A percentile compares a stretch with the other conserved stretches of the same genome.
phyloP scores from a whole-genome alignment of 2,329 filamentous ascomycete genomes.

The Nothophoma quercina region DNA sequence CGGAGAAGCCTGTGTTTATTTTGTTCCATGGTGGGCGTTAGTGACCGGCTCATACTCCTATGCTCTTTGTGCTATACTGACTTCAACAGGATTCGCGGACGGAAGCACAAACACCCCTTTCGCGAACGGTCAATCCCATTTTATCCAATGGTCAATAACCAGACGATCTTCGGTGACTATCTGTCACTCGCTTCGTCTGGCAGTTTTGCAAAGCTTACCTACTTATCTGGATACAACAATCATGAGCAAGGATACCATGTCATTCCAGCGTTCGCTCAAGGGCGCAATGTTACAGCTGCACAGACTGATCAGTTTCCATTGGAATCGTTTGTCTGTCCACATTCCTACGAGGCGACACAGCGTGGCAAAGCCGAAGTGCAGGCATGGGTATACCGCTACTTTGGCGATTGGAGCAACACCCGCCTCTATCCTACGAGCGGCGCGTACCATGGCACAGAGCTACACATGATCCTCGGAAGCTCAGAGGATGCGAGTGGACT shows the following conservation, averaged over 20 bases:
- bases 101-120: constrained; percentile 48
- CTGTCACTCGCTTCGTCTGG: constrained; percentile 18
- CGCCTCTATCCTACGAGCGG: constrained; percentile 30
- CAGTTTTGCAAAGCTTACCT: constrained; percentile 24
- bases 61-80: background rate
- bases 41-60: constrained; percentile 13
- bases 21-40: constrained; percentile 53
- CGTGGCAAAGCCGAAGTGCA: constrained; percentile 19
- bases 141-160: constrained; percentile 27
- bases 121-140: constrained; percentile 46
- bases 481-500: constrained; percentile 25
- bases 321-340: constrained; percentile 27
- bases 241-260: constrained; percentile 31
- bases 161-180: constrained; percentile 32
- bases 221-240: constrained; percentile 29
- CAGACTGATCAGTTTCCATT: constrained; percentile 23
- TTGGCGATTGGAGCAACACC: constrained; percentile 29
- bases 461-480: constrained; percentile 35
- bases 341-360: constrained; percentile 18
- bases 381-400: constrained; percentile 31
- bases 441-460: constrained; percentile 34
- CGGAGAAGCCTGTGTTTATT: constrained; percentile 50
- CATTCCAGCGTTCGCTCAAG: constrained; percentile 27
- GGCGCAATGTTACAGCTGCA: constrained; percentile 24
- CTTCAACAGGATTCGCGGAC: constrained; percentile 40